phyloP scores from a whole-genome alignment of 148 eudicot genomes.

The Bassia scoparia region DNA sequence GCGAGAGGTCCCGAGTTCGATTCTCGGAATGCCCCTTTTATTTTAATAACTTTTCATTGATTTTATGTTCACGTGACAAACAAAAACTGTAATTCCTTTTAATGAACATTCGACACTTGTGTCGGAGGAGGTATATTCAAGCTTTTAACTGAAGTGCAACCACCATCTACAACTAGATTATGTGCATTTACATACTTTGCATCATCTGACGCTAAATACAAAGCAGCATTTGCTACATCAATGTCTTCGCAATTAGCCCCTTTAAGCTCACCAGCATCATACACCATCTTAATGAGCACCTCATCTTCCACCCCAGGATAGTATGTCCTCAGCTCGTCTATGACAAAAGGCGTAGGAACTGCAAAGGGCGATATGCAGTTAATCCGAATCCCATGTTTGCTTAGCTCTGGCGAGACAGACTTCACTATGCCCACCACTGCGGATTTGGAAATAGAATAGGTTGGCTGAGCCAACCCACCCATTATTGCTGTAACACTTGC shows the following conservation, averaged over 20 bases:
- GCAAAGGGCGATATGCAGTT: conserved; percentile 77
- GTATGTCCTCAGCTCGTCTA: conserved; percentile 44
- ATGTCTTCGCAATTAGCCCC: conserved; percentile 55
- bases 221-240: conserved; percentile 76
- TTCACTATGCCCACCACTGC: conserved; percentile 57
- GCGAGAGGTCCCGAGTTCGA: conserved; percentile 91
- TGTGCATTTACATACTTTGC: conserved; percentile 80
- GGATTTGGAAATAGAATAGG: conserved; percentile 61
- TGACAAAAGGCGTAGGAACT: conserved; percentile 56
- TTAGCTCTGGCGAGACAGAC: conserved; percentile 54
- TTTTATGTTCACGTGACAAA: no score
- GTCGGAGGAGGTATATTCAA: conserved; percentile 41
- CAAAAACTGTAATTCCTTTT: no score
- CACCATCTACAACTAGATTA: conserved; percentile 82
- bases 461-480: conserved; percentile 73
- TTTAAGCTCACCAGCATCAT: conserved; percentile 36
- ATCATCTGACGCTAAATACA: conserved; percentile 70
- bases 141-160: conserved; percentile 56
- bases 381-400: conserved; percentile 66
- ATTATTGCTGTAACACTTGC: conserved; percentile 65
- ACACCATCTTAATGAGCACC: conserved; percentile 35
- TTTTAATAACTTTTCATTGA: no score
- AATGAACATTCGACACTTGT: conserved; percentile 8
- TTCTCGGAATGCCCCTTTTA: conserved; percentile 44
- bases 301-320: conserved; percentile 46